Percentiles rank a stretch among this genome's conserved stretches.
phyloP scores from a whole-genome alignment of 176 grass and related monocot species.

The Lolium rigidum region DNA sequence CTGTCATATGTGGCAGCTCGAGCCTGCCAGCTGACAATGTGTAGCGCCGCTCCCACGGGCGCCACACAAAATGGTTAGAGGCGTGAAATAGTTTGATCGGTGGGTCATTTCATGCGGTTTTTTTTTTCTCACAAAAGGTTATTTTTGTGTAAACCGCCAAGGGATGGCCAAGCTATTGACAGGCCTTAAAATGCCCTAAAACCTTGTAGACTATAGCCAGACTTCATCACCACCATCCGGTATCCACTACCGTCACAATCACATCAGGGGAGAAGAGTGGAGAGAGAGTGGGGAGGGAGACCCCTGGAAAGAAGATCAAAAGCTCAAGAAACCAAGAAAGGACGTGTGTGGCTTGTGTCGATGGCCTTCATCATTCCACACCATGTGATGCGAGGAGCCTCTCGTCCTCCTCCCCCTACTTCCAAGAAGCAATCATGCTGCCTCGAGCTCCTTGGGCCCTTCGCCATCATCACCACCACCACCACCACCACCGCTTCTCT shows the following conservation, averaged over 20 bases:
- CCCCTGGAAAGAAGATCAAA: conserved; percentile 53
- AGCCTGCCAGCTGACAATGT: no score
- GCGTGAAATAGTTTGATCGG: no score
- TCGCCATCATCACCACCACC: conserved; percentile 57
- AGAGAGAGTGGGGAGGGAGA: neutral
- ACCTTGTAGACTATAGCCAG: conserved; percentile 36
- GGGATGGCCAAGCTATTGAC: neutral
- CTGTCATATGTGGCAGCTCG: no score
- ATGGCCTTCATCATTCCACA: conserved; percentile 56
- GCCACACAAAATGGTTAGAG: no score
- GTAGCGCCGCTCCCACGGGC: no score
- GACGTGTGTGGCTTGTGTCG: conserved; percentile 48
- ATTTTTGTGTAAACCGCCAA: neutral
- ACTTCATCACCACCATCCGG: conserved; percentile 21
- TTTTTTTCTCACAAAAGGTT: no score
- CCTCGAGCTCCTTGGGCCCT: conserved; percentile 55
- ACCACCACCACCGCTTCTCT: conserved; percentile 23
- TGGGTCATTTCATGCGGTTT: neutral
- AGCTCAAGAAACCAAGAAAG: conserved; percentile 49
- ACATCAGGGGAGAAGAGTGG: neutral
- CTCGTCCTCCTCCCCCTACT: conserved; percentile 38
- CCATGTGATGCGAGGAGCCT: conserved; percentile 57
- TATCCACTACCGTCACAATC: conserved; percentile 47
- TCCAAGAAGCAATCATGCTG: conserved; percentile 72
- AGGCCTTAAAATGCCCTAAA: conserved; percentile 43